Evolutionary conservation across 495 filamentous ascomycete genomes (phyloP).

Genomic region (Penicillium robsamsonii): DNA sequence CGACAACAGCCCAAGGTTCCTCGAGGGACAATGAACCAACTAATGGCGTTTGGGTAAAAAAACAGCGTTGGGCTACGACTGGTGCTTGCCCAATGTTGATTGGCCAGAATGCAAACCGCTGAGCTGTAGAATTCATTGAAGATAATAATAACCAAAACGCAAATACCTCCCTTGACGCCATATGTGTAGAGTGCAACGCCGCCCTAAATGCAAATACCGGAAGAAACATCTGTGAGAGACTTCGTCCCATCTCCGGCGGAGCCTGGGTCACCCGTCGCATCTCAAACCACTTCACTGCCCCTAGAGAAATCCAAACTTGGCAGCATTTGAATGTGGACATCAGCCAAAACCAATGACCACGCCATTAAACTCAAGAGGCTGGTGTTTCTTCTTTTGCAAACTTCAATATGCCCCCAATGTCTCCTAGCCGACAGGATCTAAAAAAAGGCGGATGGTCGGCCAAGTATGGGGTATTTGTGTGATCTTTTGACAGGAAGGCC

Average conservation of each 20-base stretch:
- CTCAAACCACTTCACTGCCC: neutral
- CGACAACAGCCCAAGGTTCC: neutral
- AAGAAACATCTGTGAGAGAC: constrained; percentile 3
- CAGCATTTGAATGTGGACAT: neutral
- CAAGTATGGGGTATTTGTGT: neutral
- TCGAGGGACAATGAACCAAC: neutral
- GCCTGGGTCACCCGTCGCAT: neutral
- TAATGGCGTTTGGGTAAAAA: neutral
- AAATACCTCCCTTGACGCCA: constrained; percentile 18
- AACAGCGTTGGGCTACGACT: neutral
- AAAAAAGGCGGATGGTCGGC: neutral
- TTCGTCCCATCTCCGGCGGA: constrained; percentile 1
- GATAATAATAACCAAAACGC: constrained; percentile 4
- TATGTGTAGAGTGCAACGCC: constrained; percentile 17
- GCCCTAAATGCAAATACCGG: constrained; percentile 16
- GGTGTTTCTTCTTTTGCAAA: neutral
- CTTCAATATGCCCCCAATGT: neutral
- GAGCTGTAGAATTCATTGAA: constrained; percentile 6
- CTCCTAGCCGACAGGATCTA: neutral
- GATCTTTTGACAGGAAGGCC: neutral
- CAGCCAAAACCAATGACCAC: neutral
- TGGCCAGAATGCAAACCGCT: neutral
- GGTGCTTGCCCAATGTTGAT: neutral
- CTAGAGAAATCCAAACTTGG: neutral
- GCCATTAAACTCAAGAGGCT: neutral